Base-by-base conservation (phyloP, 2,329 filamentous ascomycete genomes). In the Aureobasidium subglaciale region DNA sequence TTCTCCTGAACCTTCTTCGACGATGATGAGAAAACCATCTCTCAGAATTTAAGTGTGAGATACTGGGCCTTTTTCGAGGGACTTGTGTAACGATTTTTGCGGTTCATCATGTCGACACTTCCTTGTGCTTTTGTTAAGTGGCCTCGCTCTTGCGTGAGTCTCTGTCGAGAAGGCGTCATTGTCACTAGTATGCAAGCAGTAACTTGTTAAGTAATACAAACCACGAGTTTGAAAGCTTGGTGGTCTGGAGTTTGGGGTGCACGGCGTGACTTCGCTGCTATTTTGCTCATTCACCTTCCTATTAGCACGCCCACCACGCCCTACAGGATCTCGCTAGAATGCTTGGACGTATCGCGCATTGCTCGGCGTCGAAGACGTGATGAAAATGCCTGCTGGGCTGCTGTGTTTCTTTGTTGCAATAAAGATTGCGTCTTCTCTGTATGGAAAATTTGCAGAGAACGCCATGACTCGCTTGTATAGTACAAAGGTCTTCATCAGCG, bases 141-240 rank as follows among this genome's bases (percentile, higher is more conserved):
- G 37, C 38, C 18, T 43, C 29, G 27, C 38, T 24, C 37, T 54
- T 54, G 38, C 50, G 50, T 20, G 50, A 42, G 29, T 25, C 29
- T 27, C 35, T 43, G 50, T 43, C 37, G 46, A 54, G 34, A 54
- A 42, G 50, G 50, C 38, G 50, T 54, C 50, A 54, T 54, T 43
- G 27, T 43, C 24, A 30, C 50, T 54, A 54, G 50, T 34, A 54
- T 54, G 29, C 38, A 43, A 54, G 38, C 30, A 43, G 50, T 43
- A 54, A 54, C 29, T 54, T 24, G 27, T 54, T 43, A 54, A 54
- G 50, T 54, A 54, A 54, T 54, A 35, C 25, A 43, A 54, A 42
- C 29, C 20, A 35, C 9, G 20, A 34, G 22, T 24, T 34, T 34
- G 35, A 13, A 32, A 41, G 25, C 29, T 30, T 53, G 25, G 46